phyloP scores from a whole-genome alignment of 768 basidiomycete genomes.

The Nidularia pulvinata region DNA sequence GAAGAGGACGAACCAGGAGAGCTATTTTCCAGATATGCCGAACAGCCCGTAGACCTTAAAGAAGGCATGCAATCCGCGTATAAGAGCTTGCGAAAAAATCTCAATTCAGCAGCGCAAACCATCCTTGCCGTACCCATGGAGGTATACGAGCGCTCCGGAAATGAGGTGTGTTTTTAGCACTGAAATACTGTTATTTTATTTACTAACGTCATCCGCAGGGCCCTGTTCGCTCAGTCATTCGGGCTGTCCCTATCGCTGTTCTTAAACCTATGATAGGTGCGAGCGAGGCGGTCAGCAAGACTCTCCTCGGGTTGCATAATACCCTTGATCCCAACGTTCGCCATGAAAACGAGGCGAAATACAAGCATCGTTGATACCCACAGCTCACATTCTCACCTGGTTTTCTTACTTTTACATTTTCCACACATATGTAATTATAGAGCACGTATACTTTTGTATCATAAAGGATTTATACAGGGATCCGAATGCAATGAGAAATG shows the following conservation, averaged over 20 bases:
- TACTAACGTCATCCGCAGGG: constrained; percentile 49
- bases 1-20: constrained; percentile 51
- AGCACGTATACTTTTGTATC: constrained; percentile 2
- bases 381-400: neutral
- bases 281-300: constrained; percentile 95
- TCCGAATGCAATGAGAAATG: neutral
- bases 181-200: too few species aligned
- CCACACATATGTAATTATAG: neutral
- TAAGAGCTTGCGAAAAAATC: constrained; percentile 79
- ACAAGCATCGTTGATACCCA: constrained; percentile 68
- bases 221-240: constrained; percentile 89
- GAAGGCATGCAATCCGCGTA: constrained; percentile 96
- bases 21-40: constrained; percentile 85
- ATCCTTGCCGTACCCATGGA: constrained; percentile 99
- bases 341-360: constrained; percentile 89
- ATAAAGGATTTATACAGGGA: neutral
- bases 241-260: constrained; percentile 97
- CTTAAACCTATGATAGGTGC: constrained; percentile 98
- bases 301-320: constrained; percentile 91
- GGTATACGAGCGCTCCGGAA: constrained; percentile 92
- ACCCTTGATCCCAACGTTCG: constrained; percentile 85
- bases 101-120: constrained; percentile 95
- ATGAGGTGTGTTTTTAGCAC: constrained; percentile 53
- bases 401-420: constrained; percentile 5
- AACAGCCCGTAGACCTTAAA: constrained; percentile 81